These are phyloP conservation scores for Flaveria robusta DNA, from an alignment of 129 eudicot species.

Conservation along the genomic window DNA sequence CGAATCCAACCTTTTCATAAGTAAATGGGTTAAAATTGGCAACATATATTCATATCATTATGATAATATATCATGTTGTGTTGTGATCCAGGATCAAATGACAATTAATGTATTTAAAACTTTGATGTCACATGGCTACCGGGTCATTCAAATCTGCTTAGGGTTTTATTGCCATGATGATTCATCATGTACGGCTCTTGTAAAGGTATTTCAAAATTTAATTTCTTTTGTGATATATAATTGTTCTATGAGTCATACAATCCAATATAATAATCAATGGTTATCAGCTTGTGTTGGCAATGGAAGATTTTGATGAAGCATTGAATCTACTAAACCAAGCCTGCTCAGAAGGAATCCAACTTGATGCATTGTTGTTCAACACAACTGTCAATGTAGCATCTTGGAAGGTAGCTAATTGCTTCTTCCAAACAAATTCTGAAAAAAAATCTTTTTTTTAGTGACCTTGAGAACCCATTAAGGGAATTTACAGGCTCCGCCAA, in stretches of 20 bases:
- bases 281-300: conserved; percentile 57
- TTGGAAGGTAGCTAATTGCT: conserved; percentile 34
- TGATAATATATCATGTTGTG: conserved; percentile 14
- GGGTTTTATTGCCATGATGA: conserved; percentile 68
- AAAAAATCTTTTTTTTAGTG: not conserved
- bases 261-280: conserved; percentile 8
- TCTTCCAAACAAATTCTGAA: not conserved
- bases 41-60: not conserved
- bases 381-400: conserved; percentile 53
- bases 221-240: not conserved
- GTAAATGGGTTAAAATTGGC: no score
- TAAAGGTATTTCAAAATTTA: conserved; percentile 51
- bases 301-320: conserved; percentile 56
- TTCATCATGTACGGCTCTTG: conserved; percentile 63
- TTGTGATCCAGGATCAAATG: conserved; percentile 51
- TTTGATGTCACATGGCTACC: conserved; percentile 57
- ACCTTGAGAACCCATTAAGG: not conserved
- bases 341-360: conserved; percentile 56
- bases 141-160: conserved; percentile 69
- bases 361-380: conserved; percentile 66
- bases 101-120: conserved; percentile 61
- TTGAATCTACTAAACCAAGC: conserved; percentile 56
- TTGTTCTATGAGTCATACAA: not conserved
- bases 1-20: no score
- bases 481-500: not conserved